These are phyloP conservation scores for Trametes cinnabarina DNA, from an alignment of 768 basidiomycete species.

Conservation along the genomic window DNA sequence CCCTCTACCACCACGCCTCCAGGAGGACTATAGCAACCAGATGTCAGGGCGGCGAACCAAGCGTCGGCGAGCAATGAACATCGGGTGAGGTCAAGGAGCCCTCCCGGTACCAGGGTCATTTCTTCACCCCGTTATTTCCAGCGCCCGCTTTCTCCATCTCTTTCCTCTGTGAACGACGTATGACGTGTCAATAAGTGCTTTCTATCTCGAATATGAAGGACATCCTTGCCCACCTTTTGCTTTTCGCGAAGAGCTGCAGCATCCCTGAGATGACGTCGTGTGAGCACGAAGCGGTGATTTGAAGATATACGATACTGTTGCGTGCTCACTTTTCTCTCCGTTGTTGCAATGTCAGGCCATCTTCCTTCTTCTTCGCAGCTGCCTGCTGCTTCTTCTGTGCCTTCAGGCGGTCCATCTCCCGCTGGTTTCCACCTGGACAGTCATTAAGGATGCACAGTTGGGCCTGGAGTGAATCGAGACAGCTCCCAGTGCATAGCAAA, in stretches of 20 bases:
- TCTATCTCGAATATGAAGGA: not conserved
- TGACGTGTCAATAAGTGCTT: not conserved
- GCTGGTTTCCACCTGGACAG: constrained; percentile 72
- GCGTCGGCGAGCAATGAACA: not conserved
- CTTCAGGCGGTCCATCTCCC: constrained; percentile 70
- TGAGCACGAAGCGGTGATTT: too few species aligned
- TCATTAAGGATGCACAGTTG: not conserved
- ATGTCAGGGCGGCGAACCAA: not conserved
- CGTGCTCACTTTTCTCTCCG: constrained; percentile 79
- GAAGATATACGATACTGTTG: too few species aligned
- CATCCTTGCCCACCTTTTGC: constrained; percentile 59
- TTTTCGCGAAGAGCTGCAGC: constrained; percentile 74
- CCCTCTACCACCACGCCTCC: not conserved
- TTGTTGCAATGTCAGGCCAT: constrained; percentile 56
- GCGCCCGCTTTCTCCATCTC: constrained; percentile 30
- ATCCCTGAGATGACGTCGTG: constrained; percentile 48
- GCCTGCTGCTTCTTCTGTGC: constrained; percentile 69
- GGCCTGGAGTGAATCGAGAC: constrained; percentile 21
- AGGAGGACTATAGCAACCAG: constrained; percentile 4
- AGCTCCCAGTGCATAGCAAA: not conserved
- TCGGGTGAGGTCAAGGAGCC: constrained; percentile 10
- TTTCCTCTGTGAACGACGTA: constrained; percentile 27
- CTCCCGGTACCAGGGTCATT: constrained; percentile 28
- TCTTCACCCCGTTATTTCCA: constrained; percentile 22
- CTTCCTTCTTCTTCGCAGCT: constrained; percentile 61